Evolutionary conservation across 1,284 basidiomycete species (phyloP).

Genomic region (Vanrija pseudolonga): DNA sequence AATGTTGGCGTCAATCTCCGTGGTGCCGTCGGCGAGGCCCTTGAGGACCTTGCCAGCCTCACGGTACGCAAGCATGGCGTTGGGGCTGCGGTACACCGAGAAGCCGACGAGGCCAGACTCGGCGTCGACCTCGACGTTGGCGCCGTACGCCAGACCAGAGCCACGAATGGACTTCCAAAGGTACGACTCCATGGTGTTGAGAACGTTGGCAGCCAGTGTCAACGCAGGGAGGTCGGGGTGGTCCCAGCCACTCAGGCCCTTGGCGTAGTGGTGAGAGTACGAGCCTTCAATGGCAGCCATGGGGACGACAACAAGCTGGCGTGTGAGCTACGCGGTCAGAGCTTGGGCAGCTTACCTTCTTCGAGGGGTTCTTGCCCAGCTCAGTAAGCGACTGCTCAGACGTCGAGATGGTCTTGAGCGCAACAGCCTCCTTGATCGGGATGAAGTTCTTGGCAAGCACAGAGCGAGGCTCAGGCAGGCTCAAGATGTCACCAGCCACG

Average conservation of each 20-base stretch:
- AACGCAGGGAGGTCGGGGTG: constrained; percentile 83
- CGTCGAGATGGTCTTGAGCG: constrained; percentile 65
- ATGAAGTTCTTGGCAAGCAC: constrained; percentile 68
- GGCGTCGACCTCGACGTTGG: constrained; percentile 69
- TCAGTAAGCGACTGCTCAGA: constrained; percentile 67
- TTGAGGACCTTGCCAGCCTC: constrained; percentile 73
- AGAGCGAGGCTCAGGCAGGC: constrained; percentile 66
- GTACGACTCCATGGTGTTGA: constrained; percentile 93
- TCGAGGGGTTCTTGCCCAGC: constrained; percentile 68
- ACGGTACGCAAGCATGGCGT: constrained; percentile 75
- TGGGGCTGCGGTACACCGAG: constrained; percentile 80
- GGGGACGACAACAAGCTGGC: constrained; percentile 75
- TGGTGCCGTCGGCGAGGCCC: constrained; percentile 70
- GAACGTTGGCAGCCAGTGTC: constrained; percentile 75
- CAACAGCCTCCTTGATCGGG: constrained; percentile 54
- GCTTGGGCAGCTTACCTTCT: constrained; percentile 55
- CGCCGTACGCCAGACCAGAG: constrained; percentile 90
- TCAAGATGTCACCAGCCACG: constrained; percentile 78
- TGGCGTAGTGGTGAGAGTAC: constrained; percentile 75
- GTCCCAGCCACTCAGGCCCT: constrained; percentile 68
- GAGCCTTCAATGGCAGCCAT: constrained; percentile 93
- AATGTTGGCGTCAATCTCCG: constrained; percentile 73
- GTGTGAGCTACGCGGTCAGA: background rate
- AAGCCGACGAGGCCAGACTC: constrained; percentile 82
- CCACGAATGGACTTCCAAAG: constrained; percentile 91